phyloP scores from a whole-genome alignment of 2,329 filamentous ascomycete genomes.

The Neoascochyta sp. region DNA sequence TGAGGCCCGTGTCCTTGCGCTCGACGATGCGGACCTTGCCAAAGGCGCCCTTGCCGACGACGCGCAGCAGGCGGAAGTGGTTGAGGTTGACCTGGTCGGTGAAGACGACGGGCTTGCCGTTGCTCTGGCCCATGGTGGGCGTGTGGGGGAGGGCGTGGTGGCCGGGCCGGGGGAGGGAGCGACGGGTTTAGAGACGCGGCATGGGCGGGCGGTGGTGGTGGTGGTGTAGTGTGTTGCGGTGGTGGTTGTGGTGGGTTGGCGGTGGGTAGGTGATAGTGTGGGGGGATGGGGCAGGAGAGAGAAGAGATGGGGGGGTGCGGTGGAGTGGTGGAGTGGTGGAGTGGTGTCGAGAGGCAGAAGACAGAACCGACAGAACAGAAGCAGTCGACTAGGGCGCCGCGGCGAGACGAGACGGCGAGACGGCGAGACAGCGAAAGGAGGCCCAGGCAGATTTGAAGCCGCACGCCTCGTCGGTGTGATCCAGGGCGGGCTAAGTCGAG shows the following conservation, averaged over 20 bases:
- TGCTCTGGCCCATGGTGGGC: slow-evolving; percentile 79
- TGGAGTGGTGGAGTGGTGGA: too few relatives aligned
- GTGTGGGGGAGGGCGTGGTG: slow-evolving; percentile 11
- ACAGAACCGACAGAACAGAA: too few relatives aligned
- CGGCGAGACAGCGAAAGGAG: slow-evolving; percentile 9
- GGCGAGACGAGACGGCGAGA: too few relatives aligned
- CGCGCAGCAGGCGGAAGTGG: slow-evolving; percentile 90
- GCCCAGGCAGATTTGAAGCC: slow-evolving; percentile 10
- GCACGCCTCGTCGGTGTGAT: slow-evolving; percentile 8
- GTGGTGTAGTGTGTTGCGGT: not conserved
- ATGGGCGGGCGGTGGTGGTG: not conserved
- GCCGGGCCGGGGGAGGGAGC: slow-evolving; percentile 5
- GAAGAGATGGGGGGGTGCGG: too few relatives aligned
- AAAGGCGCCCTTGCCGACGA: slow-evolving; percentile 96
- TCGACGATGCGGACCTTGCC: slow-evolving; percentile 99
- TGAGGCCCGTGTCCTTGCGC: slow-evolving; percentile 88
- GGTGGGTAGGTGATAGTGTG: slow-evolving; percentile 1
- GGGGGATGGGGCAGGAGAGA: slow-evolving; percentile 3
- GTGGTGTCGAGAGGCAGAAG: too few relatives aligned
- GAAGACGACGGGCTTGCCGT: slow-evolving; percentile 88
- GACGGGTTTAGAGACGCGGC: slow-evolving; percentile 3
- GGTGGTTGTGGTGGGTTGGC: slow-evolving; percentile 3
- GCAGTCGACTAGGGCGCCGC: too few relatives aligned
- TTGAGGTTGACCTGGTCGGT: slow-evolving; percentile 97
- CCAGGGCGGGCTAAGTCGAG: slow-evolving; percentile 8